Base-by-base conservation (phyloP, 352 stramenopile species). In the Globisporangium cystogenes region DNA sequence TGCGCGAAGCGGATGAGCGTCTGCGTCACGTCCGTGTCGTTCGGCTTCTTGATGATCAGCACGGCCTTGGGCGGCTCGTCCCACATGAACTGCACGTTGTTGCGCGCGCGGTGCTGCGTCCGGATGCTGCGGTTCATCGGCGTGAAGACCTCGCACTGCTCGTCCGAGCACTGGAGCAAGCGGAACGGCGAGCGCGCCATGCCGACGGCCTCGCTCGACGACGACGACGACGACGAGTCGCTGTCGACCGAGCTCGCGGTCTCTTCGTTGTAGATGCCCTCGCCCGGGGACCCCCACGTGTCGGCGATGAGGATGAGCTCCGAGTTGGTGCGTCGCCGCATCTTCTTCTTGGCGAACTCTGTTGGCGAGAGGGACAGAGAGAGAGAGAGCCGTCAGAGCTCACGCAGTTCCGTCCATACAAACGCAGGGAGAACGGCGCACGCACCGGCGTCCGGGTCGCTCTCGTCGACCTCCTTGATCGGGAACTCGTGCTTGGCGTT, bases 61-160 rank as follows among this genome's bases (percentile, higher is more conserved):
- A 93, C 84, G 4, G 70, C 74, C 60, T 81, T 91, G 12, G 85
- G 85, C 10, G 76, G 68, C 40, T 90, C 81, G 48, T 95, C 85
- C 85, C 85, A 95, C 70, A 95, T 87, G 53, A 90, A 85, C 59
- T 95, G 85, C 48, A 95, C 82, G 53, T 95, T 95, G 67, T 93
- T 95, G 42, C 83, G 79, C 51, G 83, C 72, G 41, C 82, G 81
- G 59, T 93, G 83, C 60, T 91, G 81, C 44, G 82, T 93, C 52
- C 77, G 79, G 53, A 95, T 93, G 64, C 70, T 95, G 52, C 83
- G 76, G 66, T 95, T 90, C 68, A 81, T 86, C 16, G 82, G 77
- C 37, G 79, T 91, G 47, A 95, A 91, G 21, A 95, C 82, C 53
- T 95, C 85, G 59, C 82, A 95, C 58, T 93, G 82, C 54, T 93